Percentiles rank a stretch among this genome's conserved stretches.
Conservation (phyloP, 2,329 filamentous ascomycete genomes). For the Fusarium staphyleae region DNA sequence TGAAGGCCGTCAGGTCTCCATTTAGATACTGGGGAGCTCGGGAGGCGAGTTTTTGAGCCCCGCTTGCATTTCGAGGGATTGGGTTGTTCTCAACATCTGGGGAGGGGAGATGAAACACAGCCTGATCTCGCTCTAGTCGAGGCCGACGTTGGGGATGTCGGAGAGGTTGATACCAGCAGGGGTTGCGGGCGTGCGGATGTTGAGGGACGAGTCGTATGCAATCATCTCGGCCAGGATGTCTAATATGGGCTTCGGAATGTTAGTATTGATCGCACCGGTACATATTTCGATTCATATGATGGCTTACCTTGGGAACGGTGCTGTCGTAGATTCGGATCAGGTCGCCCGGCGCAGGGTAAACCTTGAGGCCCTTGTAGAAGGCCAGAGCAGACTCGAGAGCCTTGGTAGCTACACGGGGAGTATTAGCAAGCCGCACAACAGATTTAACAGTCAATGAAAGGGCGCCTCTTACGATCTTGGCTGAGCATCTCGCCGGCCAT, state of each 20-base stretch:
- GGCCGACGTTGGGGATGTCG: slow-evolving; percentile 60
- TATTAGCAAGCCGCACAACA: slow-evolving; percentile 21
- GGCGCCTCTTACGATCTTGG: slow-evolving; percentile 71
- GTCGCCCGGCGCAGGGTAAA: slow-evolving; percentile 92
- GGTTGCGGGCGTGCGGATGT: slow-evolving; percentile 58
- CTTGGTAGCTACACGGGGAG: slow-evolving; percentile 61
- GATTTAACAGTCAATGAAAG: neutral
- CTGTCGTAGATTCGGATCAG: slow-evolving; percentile 98
- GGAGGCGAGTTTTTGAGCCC: slow-evolving; percentile 10
- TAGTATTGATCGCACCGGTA: slow-evolving; percentile 16
- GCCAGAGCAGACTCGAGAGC: slow-evolving; percentile 85
- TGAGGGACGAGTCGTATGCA: slow-evolving; percentile 80
- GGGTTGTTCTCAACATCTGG: slow-evolving; percentile 34
- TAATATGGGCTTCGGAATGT: slow-evolving; percentile 74
- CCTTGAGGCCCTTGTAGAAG: slow-evolving; percentile 99
- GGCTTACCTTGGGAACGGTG: slow-evolving; percentile 87
- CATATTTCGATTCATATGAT: neutral
- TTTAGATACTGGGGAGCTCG: slow-evolving; percentile 31
- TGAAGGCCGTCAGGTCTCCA: slow-evolving; percentile 44
- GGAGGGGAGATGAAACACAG: slow-evolving; percentile 29
- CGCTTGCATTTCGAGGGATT: slow-evolving; percentile 23
- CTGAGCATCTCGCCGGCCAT: slow-evolving; percentile 85
- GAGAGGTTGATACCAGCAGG: slow-evolving; percentile 52
- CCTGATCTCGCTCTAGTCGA: slow-evolving; percentile 54
- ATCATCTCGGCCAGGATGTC: slow-evolving; percentile 99